Conservation (phyloP, 306 rosid species). For the Alnus rubra region DNA sequence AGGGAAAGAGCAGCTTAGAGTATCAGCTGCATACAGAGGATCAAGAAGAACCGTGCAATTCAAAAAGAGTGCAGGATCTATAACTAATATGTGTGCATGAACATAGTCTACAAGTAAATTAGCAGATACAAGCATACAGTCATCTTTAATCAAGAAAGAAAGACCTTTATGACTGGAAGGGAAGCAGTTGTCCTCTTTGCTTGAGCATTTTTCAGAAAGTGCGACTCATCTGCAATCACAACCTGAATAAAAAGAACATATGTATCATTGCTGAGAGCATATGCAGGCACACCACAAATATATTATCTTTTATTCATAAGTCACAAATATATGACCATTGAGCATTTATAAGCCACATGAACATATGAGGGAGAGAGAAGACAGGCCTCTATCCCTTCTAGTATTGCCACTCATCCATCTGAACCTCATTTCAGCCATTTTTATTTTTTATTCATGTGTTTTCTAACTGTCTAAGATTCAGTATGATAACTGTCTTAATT, state of each 20-base stretch:
- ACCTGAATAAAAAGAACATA: constrained; percentile 53
- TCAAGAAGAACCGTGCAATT: not conserved
- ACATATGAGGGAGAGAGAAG: not conserved
- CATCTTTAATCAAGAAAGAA: constrained; percentile 27
- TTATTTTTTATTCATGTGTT: not conserved
- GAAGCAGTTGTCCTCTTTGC: constrained; percentile 93
- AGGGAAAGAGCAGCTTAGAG: not conserved
- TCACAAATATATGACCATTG: not conserved
- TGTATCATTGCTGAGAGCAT: constrained; percentile 29
- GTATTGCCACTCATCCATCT: not conserved
- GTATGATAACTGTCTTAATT: not conserved
- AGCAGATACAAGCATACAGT: constrained; percentile 22
- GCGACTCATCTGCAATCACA: constrained; percentile 99
- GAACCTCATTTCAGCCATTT: not conserved
- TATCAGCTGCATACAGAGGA: not conserved
- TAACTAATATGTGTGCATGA: constrained; percentile 6
- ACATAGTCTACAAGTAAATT: constrained; percentile 14
- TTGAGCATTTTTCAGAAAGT: constrained; percentile 88
- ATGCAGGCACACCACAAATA: not conserved
- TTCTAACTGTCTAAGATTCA: not conserved
- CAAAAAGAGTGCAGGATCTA: not conserved
- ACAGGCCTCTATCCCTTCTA: no score
- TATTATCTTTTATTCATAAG: not conserved
- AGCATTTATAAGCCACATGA: constrained; percentile 6
- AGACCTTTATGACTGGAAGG: constrained; percentile 88